phyloP scores from a whole-genome alignment of 495 filamentous ascomycete species.

The Parmelia sp. region DNA sequence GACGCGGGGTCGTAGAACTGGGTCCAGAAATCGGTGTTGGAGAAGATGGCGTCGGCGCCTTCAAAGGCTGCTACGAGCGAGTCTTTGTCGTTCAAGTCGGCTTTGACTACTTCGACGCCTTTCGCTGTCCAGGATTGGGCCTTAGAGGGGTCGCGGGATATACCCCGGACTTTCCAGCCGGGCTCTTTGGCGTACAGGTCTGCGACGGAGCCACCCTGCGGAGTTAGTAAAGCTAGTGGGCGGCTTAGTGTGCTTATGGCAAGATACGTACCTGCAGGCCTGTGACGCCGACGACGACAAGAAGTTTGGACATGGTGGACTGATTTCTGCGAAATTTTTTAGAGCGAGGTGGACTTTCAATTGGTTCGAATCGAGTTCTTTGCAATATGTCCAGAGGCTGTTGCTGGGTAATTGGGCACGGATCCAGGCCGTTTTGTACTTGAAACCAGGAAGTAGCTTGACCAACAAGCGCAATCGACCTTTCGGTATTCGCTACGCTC shows the following conservation, averaged over 20 bases:
- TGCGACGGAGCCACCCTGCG: conserved; percentile 43
- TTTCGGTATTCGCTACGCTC: background rate
- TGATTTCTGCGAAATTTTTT: background rate
- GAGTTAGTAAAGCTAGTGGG: background rate
- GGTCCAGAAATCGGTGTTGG: conserved; percentile 46
- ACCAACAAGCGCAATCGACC: too few relatives aligned
- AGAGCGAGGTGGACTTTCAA: background rate
- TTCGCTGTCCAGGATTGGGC: conserved; percentile 31
- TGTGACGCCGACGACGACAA: background rate
- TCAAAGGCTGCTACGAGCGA: conserved; percentile 41
- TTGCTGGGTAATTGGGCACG: too few relatives aligned
- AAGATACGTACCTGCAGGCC: background rate
- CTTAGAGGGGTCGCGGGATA: conserved; percentile 39
- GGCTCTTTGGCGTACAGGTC: conserved; percentile 33
- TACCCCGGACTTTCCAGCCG: conserved; percentile 37
- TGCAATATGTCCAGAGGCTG: too few relatives aligned
- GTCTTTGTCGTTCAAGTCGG: conserved; percentile 36
- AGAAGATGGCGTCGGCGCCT: conserved; percentile 43
- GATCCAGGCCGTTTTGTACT: background rate
- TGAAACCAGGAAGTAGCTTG: background rate
- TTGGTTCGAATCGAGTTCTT: background rate
- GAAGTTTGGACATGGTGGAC: background rate
- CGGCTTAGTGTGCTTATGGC: background rate
- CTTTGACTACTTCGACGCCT: conserved; percentile 44
- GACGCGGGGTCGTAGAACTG: conserved; percentile 29